These are phyloP conservation scores for Kernera saxatilis DNA, from an alignment of 345 rosid species.

Conservation along the genomic window DNA sequence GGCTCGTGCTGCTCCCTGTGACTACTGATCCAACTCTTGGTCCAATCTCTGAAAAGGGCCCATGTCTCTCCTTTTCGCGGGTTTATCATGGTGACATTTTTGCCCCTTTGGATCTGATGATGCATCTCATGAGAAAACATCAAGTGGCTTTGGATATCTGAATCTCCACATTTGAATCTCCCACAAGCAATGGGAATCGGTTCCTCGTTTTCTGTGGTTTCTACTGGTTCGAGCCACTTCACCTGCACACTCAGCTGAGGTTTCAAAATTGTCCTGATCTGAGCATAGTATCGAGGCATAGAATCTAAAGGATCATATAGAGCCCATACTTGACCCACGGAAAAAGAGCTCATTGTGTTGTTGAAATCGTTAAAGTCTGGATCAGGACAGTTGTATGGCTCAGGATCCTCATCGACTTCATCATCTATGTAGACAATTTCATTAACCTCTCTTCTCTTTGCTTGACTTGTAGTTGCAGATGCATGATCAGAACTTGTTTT, in stretches of 20 bases:
- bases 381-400: slow-evolving; percentile 40
- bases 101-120: background rate
- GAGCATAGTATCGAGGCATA: slow-evolving; percentile 81
- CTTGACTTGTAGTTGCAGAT: background rate
- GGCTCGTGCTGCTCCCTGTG: slow-evolving; percentile 33
- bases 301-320: slow-evolving; percentile 59
- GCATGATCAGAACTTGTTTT: background rate
- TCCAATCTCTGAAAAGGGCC: slow-evolving; percentile 80
- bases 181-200: slow-evolving; percentile 64
- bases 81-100: slow-evolving; percentile 22
- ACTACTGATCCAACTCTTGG: background rate
- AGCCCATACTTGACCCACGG: slow-evolving; percentile 68
- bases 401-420: slow-evolving; percentile 13
- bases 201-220: background rate
- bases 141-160: slow-evolving; percentile 25
- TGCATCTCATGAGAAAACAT: slow-evolving; percentile 68
- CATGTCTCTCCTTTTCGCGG: slow-evolving; percentile 81
- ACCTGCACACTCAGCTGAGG: slow-evolving; percentile 45
- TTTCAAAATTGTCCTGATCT: slow-evolving; percentile 38
- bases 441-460: background rate
- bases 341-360: slow-evolving; percentile 41
- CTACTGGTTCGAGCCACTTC: slow-evolving; percentile 58
- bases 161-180: slow-evolving; percentile 32
- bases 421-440: slow-evolving; percentile 3
- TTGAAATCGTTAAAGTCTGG: slow-evolving; percentile 64